Evolutionary conservation across 176 grass and related monocot genomes (phyloP).

Genomic region (Coix lacrymajobi): DNA sequence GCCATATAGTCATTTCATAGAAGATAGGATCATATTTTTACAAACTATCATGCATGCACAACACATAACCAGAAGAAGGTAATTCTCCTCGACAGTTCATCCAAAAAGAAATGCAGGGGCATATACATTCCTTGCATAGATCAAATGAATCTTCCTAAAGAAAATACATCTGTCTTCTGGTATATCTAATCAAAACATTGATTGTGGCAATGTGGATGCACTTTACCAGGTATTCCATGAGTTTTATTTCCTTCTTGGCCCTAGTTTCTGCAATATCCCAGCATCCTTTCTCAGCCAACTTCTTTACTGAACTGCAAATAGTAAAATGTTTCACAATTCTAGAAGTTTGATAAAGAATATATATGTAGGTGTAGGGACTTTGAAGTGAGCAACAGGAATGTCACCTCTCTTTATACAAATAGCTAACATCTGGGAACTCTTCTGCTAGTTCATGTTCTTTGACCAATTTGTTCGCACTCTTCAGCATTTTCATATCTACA

Average conservation of each 20-base stretch:
- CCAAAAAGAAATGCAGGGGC: not conserved
- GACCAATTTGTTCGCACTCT: slow-evolving; percentile 75
- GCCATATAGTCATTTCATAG: not conserved
- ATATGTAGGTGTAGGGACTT: not conserved
- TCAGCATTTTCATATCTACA: slow-evolving; percentile 72
- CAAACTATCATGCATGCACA: not conserved
- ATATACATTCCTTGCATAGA: slow-evolving; percentile 15
- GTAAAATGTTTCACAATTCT: slow-evolving; percentile 3
- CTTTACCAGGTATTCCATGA: slow-evolving; percentile 86
- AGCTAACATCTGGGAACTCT: slow-evolving; percentile 79
- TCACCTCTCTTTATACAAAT: slow-evolving; percentile 90
- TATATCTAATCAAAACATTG: not conserved
- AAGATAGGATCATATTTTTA: not conserved
- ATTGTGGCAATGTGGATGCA: slow-evolving; percentile 2
- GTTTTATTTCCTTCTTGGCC: slow-evolving; percentile 70
- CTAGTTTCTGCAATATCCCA: slow-evolving; percentile 90
- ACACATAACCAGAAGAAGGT: not conserved
- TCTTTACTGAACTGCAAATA: slow-evolving; percentile 69
- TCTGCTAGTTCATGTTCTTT: slow-evolving; percentile 69
- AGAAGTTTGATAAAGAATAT: slow-evolving; percentile 2
- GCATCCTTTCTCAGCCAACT: slow-evolving; percentile 91
- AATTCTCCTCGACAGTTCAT: not conserved
- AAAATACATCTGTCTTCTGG: not conserved
- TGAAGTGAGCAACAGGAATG: slow-evolving; percentile 7
- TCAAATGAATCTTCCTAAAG: not conserved